These are phyloP conservation scores for Stephania japonica DNA, from an alignment of 164 flowering plant genomes.

Conservation along the genomic window DNA sequence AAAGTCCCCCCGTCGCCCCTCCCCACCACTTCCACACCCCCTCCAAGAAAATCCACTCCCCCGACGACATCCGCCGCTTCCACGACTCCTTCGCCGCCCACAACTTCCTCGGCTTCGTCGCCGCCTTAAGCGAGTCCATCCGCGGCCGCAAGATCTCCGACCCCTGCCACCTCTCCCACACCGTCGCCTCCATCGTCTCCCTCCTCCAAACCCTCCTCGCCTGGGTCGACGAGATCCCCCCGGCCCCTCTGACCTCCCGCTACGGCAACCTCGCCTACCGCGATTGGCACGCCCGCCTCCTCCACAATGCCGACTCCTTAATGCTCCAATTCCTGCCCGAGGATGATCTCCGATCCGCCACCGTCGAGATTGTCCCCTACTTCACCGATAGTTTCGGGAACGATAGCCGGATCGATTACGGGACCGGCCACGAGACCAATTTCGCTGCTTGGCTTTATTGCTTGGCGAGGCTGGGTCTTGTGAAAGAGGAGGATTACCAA, in stretches of 20 bases:
- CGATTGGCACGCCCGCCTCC: constrained; percentile 59
- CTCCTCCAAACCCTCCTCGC: constrained; percentile 38
- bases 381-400: constrained; percentile 33
- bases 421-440: constrained; percentile 42
- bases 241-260: constrained; percentile 53
- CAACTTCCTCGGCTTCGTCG: constrained; percentile 81
- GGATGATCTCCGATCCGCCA: constrained; percentile 14
- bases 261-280: constrained; percentile 77
- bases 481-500: constrained; percentile 63
- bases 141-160: constrained; percentile 69
- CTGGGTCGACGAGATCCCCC: constrained; percentile 75
- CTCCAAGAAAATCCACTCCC: constrained; percentile 53
- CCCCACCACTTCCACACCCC: constrained; percentile 60
- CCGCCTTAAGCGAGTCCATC: constrained; percentile 61
- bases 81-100: constrained; percentile 41
- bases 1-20: constrained; percentile 27
- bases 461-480: constrained; percentile 28
- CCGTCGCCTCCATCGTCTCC: constrained; percentile 30
- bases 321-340: constrained; percentile 19
- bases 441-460: constrained; percentile 35
- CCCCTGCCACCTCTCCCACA: constrained; percentile 46
- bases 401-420: constrained; percentile 28
- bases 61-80: constrained; percentile 56
- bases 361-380: constrained; percentile 24
- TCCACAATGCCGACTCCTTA: constrained; percentile 16